phyloP scores from a whole-genome alignment of 2,329 filamentous ascomycete species.

The Pezicula neosporulosa region DNA sequence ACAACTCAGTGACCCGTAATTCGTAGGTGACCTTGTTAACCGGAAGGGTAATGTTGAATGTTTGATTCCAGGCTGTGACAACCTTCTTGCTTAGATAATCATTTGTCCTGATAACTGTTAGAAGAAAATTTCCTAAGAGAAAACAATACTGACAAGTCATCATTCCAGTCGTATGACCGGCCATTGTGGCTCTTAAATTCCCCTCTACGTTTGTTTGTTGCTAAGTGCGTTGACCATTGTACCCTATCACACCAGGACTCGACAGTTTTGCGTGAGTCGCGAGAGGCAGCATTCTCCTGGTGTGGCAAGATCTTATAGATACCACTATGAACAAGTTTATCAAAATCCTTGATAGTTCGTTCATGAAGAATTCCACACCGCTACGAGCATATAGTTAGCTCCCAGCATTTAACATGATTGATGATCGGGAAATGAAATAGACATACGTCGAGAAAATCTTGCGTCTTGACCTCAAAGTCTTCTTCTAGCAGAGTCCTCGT shows the following conservation, averaged over 20 bases:
- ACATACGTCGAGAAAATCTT: too few species aligned
- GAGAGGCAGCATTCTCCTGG: too few species aligned
- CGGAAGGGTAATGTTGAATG: not conserved
- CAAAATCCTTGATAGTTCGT: too few species aligned
- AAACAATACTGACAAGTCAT: constrained; percentile 13
- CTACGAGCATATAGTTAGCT: too few species aligned
- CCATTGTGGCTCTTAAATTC: not conserved
- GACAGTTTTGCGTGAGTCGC: not conserved
- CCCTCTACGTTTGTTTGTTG: constrained; percentile 8
- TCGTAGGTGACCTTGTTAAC: too few species aligned
- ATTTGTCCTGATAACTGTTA: not conserved
- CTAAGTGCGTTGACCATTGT: constrained; percentile 13
- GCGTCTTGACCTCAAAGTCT: too few species aligned
- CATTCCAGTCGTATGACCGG: constrained; percentile 11
- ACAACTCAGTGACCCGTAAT: too few species aligned
- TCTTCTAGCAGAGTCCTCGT: constrained; percentile 1
- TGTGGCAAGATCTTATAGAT: too few species aligned
- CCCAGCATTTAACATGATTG: too few species aligned
- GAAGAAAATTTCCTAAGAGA: not conserved
- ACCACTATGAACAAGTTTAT: too few species aligned
- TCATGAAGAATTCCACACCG: too few species aligned
- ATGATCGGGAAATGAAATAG: too few species aligned
- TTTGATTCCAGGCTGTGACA: constrained; percentile 1
- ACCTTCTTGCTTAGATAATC: not conserved
- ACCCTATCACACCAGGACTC: not conserved